Conservation (phyloP, 2,329 filamentous ascomycete species). For the Monilinia vaccinii-corymbosi region DNA sequence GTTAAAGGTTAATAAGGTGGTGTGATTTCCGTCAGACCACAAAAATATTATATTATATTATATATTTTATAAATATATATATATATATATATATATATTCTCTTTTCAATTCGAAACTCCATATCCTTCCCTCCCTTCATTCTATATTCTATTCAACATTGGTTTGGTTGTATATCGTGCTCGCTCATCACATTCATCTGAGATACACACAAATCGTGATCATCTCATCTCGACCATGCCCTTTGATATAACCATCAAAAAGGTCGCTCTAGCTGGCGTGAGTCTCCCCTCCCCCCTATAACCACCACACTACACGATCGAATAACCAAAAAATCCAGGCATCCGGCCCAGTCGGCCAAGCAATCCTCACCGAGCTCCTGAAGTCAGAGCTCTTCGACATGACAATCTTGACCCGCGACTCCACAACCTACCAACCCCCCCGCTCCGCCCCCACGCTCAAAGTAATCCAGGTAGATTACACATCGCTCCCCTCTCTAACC, state of each 20-base stretch:
- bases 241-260: conserved; percentile 18
- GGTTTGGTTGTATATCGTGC: not conserved
- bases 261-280: conserved; percentile 20
- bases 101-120: not conserved
- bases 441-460: conserved; percentile 19
- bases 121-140: too few species aligned
- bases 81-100: too few species aligned
- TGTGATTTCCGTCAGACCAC: not conserved
- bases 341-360: conserved; percentile 27
- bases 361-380: conserved; percentile 28
- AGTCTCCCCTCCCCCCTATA: not conserved
- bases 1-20: not conserved
- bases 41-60: too few species aligned
- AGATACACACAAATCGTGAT: not conserved
- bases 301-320: not conserved
- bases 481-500: conserved; percentile 7
- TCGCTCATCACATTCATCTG: not conserved
- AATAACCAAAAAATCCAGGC: conserved; percentile 14
- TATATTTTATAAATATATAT: too few species aligned
- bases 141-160: not conserved
- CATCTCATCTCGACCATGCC: conserved; percentile 11
- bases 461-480: conserved; percentile 17
- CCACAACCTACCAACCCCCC: conserved; percentile 18
- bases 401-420: conserved; percentile 28
- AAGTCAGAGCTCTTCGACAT: conserved; percentile 24